A percentile compares a stretch with the other conserved stretches of the same genome.
Evolutionary conservation across 2,329 filamentous ascomycete species (phyloP).

Genomic region (Xylariaceae sp.): DNA sequence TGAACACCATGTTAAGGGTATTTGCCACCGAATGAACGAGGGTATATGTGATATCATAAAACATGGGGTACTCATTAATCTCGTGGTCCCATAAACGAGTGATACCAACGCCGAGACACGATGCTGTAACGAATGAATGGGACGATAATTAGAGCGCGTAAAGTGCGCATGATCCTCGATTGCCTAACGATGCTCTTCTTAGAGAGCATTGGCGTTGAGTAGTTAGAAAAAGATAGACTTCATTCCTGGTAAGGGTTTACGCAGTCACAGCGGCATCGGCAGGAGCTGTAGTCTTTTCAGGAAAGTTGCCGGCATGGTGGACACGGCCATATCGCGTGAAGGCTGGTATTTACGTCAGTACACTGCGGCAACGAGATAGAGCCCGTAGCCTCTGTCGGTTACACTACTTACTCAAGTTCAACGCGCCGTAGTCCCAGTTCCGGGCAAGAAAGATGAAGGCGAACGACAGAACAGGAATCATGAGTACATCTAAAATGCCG

Average conservation of each 20-base stretch:
- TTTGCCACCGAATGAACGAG: slow-evolving; percentile 19
- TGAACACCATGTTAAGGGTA: slow-evolving; percentile 13
- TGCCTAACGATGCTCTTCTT: background rate
- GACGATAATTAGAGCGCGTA: slow-evolving; percentile 4
- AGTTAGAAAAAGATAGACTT: background rate
- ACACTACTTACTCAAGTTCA: slow-evolving; percentile 49
- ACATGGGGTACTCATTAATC: background rate
- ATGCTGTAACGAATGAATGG: background rate
- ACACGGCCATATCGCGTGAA: slow-evolving; percentile 63
- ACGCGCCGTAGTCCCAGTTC: slow-evolving; percentile 56
- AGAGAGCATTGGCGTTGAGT: background rate
- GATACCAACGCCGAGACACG: slow-evolving; percentile 1
- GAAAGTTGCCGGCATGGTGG: slow-evolving; percentile 48
- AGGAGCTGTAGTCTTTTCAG: slow-evolving; percentile 50
- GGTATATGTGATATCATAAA: slow-evolving; percentile 11
- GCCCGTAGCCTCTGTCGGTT: background rate
- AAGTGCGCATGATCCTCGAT: background rate
- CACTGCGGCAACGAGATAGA: background rate
- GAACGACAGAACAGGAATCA: slow-evolving; percentile 52
- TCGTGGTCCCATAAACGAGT: slow-evolving; percentile 16
- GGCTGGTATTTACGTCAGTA: slow-evolving; percentile 23
- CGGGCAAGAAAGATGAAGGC: slow-evolving; percentile 52
- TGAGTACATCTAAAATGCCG: slow-evolving; percentile 58
- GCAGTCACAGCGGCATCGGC: slow-evolving; percentile 32
- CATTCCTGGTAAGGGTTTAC: background rate